Evolutionary conservation across 768 basidiomycete genomes (phyloP).

Genomic region (Holtermannia corniformis): DNA sequence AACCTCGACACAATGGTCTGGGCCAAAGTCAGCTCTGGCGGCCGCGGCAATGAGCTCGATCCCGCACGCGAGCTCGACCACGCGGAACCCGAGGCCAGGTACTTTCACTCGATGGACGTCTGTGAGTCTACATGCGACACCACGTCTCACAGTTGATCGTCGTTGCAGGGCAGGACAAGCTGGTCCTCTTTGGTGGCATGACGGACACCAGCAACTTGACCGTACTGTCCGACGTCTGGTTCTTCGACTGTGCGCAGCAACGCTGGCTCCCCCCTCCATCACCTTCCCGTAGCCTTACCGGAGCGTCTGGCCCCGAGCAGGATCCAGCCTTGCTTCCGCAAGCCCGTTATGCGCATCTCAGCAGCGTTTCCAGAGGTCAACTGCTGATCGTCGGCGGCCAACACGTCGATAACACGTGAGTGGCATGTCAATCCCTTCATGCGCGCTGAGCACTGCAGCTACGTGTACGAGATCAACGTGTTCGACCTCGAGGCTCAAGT

Average conservation of each 20-base stretch:
- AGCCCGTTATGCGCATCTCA: conserved; percentile 89
- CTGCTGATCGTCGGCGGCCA: conserved; percentile 93
- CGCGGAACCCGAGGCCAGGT: conserved; percentile 63
- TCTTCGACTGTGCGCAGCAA: conserved; percentile 65
- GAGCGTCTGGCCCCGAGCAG: conserved; percentile 9
- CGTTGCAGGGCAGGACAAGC: conserved; percentile 60
- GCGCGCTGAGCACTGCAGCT: conserved; percentile 39
- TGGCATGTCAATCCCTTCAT: conserved; percentile 1
- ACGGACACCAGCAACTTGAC: conserved; percentile 61
- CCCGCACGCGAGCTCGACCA: background rate
- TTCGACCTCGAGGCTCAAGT: conserved; percentile 63
- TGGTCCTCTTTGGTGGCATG: conserved; percentile 95
- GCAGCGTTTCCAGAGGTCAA: conserved; percentile 69
- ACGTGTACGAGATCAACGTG: conserved; percentile 86
- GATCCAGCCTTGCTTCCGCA: conserved; percentile 57
- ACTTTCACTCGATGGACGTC: conserved; percentile 87
- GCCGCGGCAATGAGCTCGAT: background rate
- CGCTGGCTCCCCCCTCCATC: conserved; percentile 58
- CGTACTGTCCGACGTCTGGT: conserved; percentile 85
- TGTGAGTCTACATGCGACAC: conserved; percentile 41
- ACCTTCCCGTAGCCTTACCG: conserved; percentile 33
- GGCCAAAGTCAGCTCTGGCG: conserved; percentile 59
- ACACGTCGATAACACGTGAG: conserved; percentile 65
- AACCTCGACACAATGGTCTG: conserved; percentile 73
- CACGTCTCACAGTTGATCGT: conserved; percentile 2